These are phyloP conservation scores for Endocladia muricata DNA, from an alignment of 31 red algal species.

Conservation along the genomic window DNA sequence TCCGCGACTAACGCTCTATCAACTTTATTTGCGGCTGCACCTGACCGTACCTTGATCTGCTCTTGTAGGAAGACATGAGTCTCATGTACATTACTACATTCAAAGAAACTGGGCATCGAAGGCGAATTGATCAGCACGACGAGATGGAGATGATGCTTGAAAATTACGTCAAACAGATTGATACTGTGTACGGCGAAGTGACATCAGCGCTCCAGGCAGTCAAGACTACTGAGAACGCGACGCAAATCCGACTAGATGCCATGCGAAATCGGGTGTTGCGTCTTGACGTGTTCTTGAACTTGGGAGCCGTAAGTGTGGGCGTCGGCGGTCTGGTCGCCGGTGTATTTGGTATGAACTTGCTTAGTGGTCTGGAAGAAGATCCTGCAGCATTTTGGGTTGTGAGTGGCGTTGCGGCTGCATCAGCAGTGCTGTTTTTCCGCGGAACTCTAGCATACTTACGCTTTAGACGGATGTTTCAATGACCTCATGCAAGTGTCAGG, in stretches of 20 bases:
- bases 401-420: constrained; percentile 31
- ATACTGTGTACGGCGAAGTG: constrained; percentile 82
- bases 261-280: constrained; percentile 96
- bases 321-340: constrained; percentile 83
- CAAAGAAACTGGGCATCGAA: constrained; percentile 74
- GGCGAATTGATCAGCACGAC: constrained; percentile 87
- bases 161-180: constrained; percentile 90
- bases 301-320: constrained; percentile 76
- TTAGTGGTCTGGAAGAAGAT: constrained; percentile 79
- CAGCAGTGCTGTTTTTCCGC: constrained; percentile 59
- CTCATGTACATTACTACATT: constrained; percentile 90
- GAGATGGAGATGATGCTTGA: constrained; percentile 99
- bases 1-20: background rate
- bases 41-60: background rate
- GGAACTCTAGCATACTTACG: constrained; percentile 50
- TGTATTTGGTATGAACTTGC: constrained; percentile 95
- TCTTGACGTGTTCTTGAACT: constrained; percentile 91
- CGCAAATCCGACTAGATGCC: constrained; percentile 96
- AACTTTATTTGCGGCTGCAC: background rate
- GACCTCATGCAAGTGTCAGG: too few species aligned
- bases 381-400: constrained; percentile 81
- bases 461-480: constrained; percentile 51
- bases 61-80: constrained; percentile 87
- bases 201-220: constrained; percentile 74
- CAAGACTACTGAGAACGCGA: constrained; percentile 90